phyloP scores from a whole-genome alignment of 257 asterid species.

The Osmanthus fragrans region DNA sequence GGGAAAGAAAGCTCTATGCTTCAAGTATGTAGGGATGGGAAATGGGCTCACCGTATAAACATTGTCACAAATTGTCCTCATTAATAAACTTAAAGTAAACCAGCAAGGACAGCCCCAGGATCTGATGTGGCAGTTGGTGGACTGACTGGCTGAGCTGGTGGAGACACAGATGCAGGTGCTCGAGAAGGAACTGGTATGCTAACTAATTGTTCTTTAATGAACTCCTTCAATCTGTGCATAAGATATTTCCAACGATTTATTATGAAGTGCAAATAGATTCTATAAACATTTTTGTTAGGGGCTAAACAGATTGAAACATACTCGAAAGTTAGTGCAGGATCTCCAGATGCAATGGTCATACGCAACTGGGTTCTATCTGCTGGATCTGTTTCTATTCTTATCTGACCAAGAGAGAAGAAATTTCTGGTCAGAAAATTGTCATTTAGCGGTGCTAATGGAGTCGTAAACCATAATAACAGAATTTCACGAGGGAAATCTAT shows the following conservation, averaged over 20 bases:
- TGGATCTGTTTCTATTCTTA: constrained; percentile 94
- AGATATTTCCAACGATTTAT: constrained; percentile 7
- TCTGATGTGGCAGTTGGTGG: constrained; percentile 12
- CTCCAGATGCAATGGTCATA: constrained; percentile 88
- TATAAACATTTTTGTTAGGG: not conserved
- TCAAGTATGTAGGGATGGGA: not conserved
- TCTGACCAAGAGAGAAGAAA: constrained; percentile 38
- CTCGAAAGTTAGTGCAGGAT: constrained; percentile 79
- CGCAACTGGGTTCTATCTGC: constrained; percentile 95
- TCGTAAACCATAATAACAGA: not conserved
- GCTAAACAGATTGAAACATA: constrained; percentile 34
- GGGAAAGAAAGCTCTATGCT: not conserved
- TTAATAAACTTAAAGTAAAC: constrained; percentile 18
- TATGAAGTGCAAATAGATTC: constrained; percentile 11
- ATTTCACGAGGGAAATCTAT: not conserved
- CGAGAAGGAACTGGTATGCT: constrained; percentile 56
- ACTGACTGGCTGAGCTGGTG: constrained; percentile 24
- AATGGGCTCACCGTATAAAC: not conserved
- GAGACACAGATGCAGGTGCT: constrained; percentile 27
- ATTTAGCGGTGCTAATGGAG: not conserved
- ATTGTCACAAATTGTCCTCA: constrained; percentile 7
- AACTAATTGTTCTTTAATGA: constrained; percentile 76
- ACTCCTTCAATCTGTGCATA: constrained; percentile 72
- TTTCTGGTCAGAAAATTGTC: not conserved
- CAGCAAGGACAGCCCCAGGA: constrained; percentile 1